A percentile compares a stretch with the other conserved stretches of the same genome.
phyloP scores from a whole-genome alignment of 257 asterid species.

The Apocynum venetum region DNA sequence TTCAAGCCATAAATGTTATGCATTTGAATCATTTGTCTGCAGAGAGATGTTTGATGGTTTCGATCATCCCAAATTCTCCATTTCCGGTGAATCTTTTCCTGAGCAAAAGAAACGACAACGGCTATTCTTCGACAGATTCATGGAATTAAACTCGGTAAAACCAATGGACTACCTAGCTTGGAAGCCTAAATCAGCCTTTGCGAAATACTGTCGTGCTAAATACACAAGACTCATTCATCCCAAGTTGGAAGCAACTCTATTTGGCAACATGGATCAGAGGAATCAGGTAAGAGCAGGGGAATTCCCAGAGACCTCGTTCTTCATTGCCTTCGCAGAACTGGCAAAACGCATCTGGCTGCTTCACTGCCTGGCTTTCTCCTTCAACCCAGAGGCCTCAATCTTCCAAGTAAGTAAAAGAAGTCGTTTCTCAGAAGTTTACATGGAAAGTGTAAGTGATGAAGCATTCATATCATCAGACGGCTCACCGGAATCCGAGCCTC shows the following conservation, averaged over 20 bases:
- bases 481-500: slow-evolving; percentile 35
- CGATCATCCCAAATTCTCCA: slow-evolving; percentile 42
- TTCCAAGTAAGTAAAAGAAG: slow-evolving; percentile 48
- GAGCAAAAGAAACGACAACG: slow-evolving; percentile 23
- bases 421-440: slow-evolving; percentile 73
- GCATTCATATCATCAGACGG: slow-evolving; percentile 40
- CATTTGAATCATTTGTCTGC: slow-evolving; percentile 70
- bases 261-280: slow-evolving; percentile 51
- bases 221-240: slow-evolving; percentile 55
- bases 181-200: slow-evolving; percentile 74
- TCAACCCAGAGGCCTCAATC: slow-evolving; percentile 43
- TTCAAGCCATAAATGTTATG: slow-evolving; percentile 47
- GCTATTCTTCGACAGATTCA: slow-evolving; percentile 43
- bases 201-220: slow-evolving; percentile 51
- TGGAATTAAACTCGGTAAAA: slow-evolving; percentile 47
- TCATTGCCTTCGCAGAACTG: slow-evolving; percentile 55
- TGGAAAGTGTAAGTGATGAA: slow-evolving; percentile 71
- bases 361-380: slow-evolving; percentile 68
- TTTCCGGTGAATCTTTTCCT: slow-evolving; percentile 10
- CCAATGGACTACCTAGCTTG: slow-evolving; percentile 53
- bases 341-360: slow-evolving; percentile 77
- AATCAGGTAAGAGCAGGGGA: slow-evolving; percentile 44
- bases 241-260: slow-evolving; percentile 59
- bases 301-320: slow-evolving; percentile 54
- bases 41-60: slow-evolving; percentile 74